Evolutionary conservation across 176 grass and related monocot genomes (phyloP), one percentile per base, ranked within the genome.

Genomic region (Carex pumila): DNA sequence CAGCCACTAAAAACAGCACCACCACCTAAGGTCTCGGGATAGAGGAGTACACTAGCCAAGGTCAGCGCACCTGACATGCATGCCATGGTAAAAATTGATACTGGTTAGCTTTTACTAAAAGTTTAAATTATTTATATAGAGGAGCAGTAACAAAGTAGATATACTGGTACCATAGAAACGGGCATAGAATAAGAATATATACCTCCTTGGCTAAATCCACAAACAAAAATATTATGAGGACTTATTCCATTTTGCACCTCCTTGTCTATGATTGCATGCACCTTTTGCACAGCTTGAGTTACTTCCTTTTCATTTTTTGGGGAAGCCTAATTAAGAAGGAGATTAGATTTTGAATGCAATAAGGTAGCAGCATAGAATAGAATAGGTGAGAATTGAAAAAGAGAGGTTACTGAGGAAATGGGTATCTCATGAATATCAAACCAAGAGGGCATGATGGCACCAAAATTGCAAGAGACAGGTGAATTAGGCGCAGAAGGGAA

Each of bases 121-220:
- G 1, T 14, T 79, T 34, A 21, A 41, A 79, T 41, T 10, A 52
- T 11, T 7, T 74, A 74, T 12, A 50, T 3, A 74, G 13, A 70
- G 13, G 45, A 73, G 12, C 43, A 49, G 29, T 73, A 25, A 52
- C n/a, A n/a, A 52, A 73, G 12, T 52, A 14, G 3, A 52, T 7
- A 21, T 41, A 30, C 36, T 34, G 32, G 37, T 6, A 39, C 6
- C 4, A 39, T 52, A 21, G 2, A 85, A 22, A 41, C 6, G 14
- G 2, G 43, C 0, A 43, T 65, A 61, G 8, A 30, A 21, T 70
- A 91, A 61, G 8, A 30, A 21, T 70, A 25, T 25, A 25, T 25
- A 93, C 92, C 91, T 86, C 96, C 88, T 85, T 95, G 96, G 31
- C 89, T 95, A 86, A 98, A 98, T 50, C 96, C 96, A 85, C 91